These are phyloP conservation scores for Chlamydomonas reinhardtii DNA, from an alignment of 163 green algal genomes.

Conservation along the genomic window DNA sequence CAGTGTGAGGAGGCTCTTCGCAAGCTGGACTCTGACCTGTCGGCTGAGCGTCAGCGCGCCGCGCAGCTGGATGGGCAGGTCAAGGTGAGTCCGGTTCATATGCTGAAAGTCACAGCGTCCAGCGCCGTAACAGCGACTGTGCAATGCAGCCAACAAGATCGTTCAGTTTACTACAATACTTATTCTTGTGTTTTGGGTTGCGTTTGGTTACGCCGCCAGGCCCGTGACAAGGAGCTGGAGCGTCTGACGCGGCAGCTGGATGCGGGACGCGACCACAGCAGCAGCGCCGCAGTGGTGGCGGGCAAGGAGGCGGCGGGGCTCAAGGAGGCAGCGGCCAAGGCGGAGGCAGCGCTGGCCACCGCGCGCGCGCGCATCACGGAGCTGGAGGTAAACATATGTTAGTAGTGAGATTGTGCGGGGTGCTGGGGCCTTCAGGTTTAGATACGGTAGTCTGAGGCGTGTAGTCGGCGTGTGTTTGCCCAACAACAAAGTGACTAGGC, in stretches of 20 bases:
- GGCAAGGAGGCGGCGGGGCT: background rate
- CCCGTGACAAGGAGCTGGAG: slow-evolving; percentile 40
- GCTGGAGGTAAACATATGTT: slow-evolving; percentile 29
- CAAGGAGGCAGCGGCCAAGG: slow-evolving; percentile 1
- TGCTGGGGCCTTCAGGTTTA: too few relatives aligned
- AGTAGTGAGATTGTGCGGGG: too few relatives aligned
- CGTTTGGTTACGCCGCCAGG: background rate
- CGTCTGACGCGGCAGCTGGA: slow-evolving; percentile 57
- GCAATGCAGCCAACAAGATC: too few relatives aligned
- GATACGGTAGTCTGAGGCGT: too few relatives aligned
- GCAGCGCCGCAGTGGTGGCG: background rate
- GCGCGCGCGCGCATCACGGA: slow-evolving; percentile 27
- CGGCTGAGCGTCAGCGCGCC: slow-evolving; percentile 10
- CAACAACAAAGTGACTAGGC: too few relatives aligned
- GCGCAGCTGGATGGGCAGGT: slow-evolving; percentile 44
- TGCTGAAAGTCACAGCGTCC: background rate
- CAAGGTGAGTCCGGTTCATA: background rate
- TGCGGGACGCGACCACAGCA: slow-evolving; percentile 24
- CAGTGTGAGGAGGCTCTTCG: slow-evolving; percentile 34
- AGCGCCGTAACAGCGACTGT: too few relatives aligned
- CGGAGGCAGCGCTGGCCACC: slow-evolving; percentile 16
- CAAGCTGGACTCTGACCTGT: slow-evolving; percentile 30
- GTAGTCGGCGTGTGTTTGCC: too few relatives aligned
- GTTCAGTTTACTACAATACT: too few relatives aligned
- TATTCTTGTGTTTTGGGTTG: background rate